Conservation (phyloP, 768 basidiomycete species). For the Suillus brevipes region DNA sequence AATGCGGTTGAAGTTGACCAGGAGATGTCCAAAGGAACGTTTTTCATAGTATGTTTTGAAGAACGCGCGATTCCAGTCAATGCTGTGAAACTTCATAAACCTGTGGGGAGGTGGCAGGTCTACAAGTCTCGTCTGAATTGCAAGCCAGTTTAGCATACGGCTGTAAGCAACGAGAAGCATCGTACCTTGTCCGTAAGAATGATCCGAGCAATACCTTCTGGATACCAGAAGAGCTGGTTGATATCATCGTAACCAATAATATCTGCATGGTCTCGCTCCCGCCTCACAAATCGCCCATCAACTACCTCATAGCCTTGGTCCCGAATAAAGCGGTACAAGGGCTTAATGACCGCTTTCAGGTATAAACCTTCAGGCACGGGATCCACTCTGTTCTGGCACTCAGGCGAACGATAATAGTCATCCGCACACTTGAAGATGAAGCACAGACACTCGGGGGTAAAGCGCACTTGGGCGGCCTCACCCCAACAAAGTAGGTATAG, state of each 20-base stretch:
- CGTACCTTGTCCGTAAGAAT: constrained; percentile 82
- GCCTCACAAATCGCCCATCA: constrained; percentile 91
- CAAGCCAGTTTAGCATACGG: constrained; percentile 4
- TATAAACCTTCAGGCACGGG: constrained; percentile 96
- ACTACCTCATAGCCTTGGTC: constrained; percentile 97
- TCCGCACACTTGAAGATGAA: constrained; percentile 99
- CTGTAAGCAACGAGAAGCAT: background rate
- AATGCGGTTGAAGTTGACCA: constrained; percentile 99
- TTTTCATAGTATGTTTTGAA: constrained; percentile 99
- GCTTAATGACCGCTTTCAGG: constrained; percentile 85
- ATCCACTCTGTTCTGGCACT: constrained; percentile 91
- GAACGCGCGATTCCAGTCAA: constrained; percentile 96
- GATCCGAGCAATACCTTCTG: constrained; percentile 94
- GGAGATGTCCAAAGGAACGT: constrained; percentile 92
- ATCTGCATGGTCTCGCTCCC: constrained; percentile 89
- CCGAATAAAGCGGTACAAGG: constrained; percentile 92
- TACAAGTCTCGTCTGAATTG: constrained; percentile 75
- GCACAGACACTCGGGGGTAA: constrained; percentile 94
- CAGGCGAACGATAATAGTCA: constrained; percentile 98
- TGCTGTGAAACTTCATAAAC: constrained; percentile 95
- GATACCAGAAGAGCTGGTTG: constrained; percentile 99
- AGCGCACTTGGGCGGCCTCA: constrained; percentile 96
- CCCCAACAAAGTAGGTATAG: constrained; percentile 97
- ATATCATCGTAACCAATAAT: constrained; percentile 99
- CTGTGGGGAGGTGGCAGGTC: constrained; percentile 89